Base-by-base conservation (phyloP, 495 filamentous ascomycete species). In the Talaromyces wortmannii region DNA sequence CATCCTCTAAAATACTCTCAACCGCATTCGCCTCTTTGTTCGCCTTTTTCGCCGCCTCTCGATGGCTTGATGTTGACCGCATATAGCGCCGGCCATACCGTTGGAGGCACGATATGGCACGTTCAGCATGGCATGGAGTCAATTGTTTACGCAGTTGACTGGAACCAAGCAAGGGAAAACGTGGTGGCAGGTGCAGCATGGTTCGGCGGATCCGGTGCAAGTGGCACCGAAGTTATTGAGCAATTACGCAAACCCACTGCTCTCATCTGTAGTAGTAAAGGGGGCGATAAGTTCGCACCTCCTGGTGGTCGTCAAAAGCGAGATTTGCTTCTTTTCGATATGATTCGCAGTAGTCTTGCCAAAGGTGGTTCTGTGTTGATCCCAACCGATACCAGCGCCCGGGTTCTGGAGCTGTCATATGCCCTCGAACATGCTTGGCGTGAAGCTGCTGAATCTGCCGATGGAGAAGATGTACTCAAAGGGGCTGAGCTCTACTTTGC, bases 31-130 rank as follows among this genome's bases (percentile, higher is more conserved):
- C 94, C 92, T 4, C 73, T 89, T 3, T 80, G 87, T 5, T 94
- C 91, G 11, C 85, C 90, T 0, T 94, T 90, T 66, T 94, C 91
- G 4, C 90, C 91, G 15, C 88, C 91, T 4, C 72, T 96, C 13
- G 88, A 91, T 57, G 91, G 91, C n/a, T 83, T 99, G 15, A 96
- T 90, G 2, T 88, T 99, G 52, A 97, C 94, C 6, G 94, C 94
- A 3, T 97, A 97, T 72, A 94, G 91, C 75, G 91, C 94, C 30
- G 95, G 94, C 31, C 92, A 96, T 66, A 96, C 92, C 0, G 82
- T 97, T 0, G 94, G 94, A 61, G 94, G 94, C 56, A 96, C 94
- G 29, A 96, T 99, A 70, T 99, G 94, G 94, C 92, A 97, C 64
- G 91, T 99, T 58, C 94, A 96, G 55, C 91, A 97, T 75, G 91